Conservation (phyloP, 495 filamentous ascomycete genomes). For the Diplogelasinospora grovesii region DNA sequence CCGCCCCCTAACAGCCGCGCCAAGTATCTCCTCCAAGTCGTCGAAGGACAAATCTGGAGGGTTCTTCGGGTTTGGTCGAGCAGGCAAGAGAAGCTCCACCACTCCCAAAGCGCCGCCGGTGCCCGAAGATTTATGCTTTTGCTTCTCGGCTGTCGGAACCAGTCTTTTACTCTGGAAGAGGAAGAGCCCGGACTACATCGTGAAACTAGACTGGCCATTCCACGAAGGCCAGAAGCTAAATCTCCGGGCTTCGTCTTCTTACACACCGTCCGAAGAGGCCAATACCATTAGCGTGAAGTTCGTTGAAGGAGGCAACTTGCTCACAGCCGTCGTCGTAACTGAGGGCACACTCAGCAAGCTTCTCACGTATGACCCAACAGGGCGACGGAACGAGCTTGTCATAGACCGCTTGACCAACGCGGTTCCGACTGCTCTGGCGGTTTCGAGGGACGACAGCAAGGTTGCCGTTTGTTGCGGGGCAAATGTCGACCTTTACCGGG, state of each 20-base stretch:
- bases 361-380: slow-evolving; percentile 1
- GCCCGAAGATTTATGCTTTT: slow-evolving; percentile 11
- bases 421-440: slow-evolving; percentile 2
- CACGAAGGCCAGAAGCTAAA: slow-evolving; percentile 1
- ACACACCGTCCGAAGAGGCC: neutral
- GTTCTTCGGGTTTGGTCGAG: no score
- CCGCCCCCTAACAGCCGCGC: no score
- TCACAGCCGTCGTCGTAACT: neutral
- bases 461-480: slow-evolving; percentile 1
- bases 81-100: no score
- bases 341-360: neutral
- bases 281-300: neutral
- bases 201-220: slow-evolving; percentile 6
- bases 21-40: no score
- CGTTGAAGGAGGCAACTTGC: neutral
- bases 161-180: slow-evolving; percentile 12
- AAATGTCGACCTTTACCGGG: neutral
- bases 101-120: no score
- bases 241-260: neutral
- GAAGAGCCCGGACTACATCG: slow-evolving; percentile 4
- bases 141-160: slow-evolving; percentile 7
- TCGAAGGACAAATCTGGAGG: no score
- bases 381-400: neutral
- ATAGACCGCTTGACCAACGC: neutral
- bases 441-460: slow-evolving; percentile 7